A percentile compares a stretch with the other conserved stretches of the same genome.
Conservation (phyloP, 257 asterid genomes). For the Galeopsis tetrahit region DNA sequence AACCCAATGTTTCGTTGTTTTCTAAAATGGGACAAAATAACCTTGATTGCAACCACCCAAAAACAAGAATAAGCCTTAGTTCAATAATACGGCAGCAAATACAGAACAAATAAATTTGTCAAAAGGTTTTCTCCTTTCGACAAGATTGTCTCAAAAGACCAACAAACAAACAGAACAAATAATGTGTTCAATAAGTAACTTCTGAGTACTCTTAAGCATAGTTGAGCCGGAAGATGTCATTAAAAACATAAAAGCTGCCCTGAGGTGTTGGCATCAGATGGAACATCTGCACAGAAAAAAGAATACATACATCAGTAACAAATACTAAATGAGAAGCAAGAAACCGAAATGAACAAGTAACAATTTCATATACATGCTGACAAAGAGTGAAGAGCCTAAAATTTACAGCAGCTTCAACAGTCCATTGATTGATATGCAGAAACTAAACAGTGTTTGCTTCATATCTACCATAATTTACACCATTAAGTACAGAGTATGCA, state of each 20-base stretch:
- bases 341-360: not conserved
- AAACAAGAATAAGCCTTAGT: not conserved
- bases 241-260: conserved; percentile 45
- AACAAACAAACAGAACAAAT: conserved; percentile 3
- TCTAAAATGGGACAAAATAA: too few species aligned
- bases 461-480: not conserved
- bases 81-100: conserved; percentile 16
- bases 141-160: conserved; percentile 18
- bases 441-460: not conserved
- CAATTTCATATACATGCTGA: too few species aligned
- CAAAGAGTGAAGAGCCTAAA: too few species aligned
- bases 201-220: conserved; percentile 30
- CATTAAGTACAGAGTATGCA: not conserved
- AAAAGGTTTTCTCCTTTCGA: too few species aligned
- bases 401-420: too few species aligned
- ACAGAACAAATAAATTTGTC: not conserved
- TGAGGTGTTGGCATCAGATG: conserved; percentile 50
- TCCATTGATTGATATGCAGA: not conserved
- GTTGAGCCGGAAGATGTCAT: conserved; percentile 48
- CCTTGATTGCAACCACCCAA: too few species aligned
- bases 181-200: not conserved
- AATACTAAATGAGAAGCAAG: too few species aligned
- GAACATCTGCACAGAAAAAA: conserved; percentile 41
- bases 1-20: too few species aligned
- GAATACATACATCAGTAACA: not conserved